Evolutionary conservation across 2,329 filamentous ascomycete species (phyloP).

Genomic region (Tetracladium maxilliforme): DNA sequence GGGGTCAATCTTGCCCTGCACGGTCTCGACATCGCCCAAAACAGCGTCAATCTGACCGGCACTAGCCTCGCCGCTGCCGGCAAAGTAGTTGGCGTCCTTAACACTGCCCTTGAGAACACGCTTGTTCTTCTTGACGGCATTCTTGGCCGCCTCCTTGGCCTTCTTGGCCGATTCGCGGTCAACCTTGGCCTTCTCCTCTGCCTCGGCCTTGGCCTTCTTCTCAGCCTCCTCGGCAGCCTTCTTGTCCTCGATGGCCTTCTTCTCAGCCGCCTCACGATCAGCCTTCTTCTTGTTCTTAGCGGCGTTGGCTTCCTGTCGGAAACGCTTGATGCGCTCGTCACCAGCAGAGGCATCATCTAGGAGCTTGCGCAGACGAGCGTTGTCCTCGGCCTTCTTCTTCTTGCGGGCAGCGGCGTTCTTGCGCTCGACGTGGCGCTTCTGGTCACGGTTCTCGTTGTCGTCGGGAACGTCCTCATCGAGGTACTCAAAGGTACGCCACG

Average conservation of each 20-base stretch:
- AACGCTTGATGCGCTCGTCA: slow-evolving; percentile 95
- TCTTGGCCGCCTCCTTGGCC: slow-evolving; percentile 97
- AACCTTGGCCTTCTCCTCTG: slow-evolving; percentile 74
- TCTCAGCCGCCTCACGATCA: slow-evolving; percentile 84
- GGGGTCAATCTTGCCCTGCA: slow-evolving; percentile 78
- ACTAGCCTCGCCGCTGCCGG: slow-evolving; percentile 51
- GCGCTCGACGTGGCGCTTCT: slow-evolving; percentile 94
- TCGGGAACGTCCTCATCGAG: slow-evolving; percentile 97
- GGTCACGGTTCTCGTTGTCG: slow-evolving; percentile 97
- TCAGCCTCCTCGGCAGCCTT: slow-evolving; percentile 72
- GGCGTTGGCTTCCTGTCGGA: slow-evolving; percentile 81
- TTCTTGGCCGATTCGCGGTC: slow-evolving; percentile 81
- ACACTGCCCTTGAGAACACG: slow-evolving; percentile 84
- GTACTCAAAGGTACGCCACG: slow-evolving; percentile 95
- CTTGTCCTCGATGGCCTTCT: slow-evolving; percentile 75
- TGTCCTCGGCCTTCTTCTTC: slow-evolving; percentile 99
- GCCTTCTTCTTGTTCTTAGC: slow-evolving; percentile 91
- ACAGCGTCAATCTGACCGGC: slow-evolving; percentile 68
- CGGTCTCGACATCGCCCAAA: slow-evolving; percentile 69
- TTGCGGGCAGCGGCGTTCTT: slow-evolving; percentile 97
- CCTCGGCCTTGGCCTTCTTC: slow-evolving; percentile 64
- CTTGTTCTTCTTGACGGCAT: slow-evolving; percentile 99
- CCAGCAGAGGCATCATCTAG: slow-evolving; percentile 73
- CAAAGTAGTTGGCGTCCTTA: slow-evolving; percentile 98
- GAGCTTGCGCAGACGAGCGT: slow-evolving; percentile 72